These are phyloP conservation scores for Nephelium lappaceum DNA, from an alignment of 345 rosid genomes.

Conservation along the genomic window DNA sequence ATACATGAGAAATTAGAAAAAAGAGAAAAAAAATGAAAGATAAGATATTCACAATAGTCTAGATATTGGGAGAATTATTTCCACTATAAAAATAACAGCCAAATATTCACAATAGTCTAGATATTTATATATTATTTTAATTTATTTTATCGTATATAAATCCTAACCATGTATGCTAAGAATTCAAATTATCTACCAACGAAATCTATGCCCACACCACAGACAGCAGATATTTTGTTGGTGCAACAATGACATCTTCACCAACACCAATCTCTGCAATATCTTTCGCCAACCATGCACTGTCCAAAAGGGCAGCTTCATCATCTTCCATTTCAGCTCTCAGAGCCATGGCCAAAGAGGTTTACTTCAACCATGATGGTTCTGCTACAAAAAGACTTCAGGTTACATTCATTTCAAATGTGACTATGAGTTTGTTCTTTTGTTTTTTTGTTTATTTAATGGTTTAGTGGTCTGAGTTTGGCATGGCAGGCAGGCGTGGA, in stretches of 20 bases:
- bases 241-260: slow-evolving; percentile 52
- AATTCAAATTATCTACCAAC: too few species aligned
- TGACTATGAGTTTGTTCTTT: background rate
- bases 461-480: background rate
- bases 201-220: too few species aligned
- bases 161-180: too few species aligned
- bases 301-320: slow-evolving; percentile 27
- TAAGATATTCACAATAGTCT: too few species aligned
- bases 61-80: too few species aligned
- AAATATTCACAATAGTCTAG: too few species aligned
- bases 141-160: too few species aligned
- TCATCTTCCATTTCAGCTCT: slow-evolving; percentile 33
- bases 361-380: slow-evolving; percentile 87
- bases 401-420: slow-evolving; percentile 38
- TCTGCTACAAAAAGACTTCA: slow-evolving; percentile 79
- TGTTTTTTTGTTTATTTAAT: too few species aligned
- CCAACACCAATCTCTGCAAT: slow-evolving; percentile 57
- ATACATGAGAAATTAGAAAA: too few species aligned
- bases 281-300: slow-evolving; percentile 39
- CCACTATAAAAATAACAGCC: too few species aligned
- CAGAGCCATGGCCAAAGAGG: slow-evolving; percentile 69
- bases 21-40: too few species aligned
- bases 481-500: slow-evolving; percentile 68
- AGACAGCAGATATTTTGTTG: background rate
- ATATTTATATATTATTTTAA: too few species aligned